A percentile compares a stretch with the other conserved stretches of the same genome.
These are phyloP conservation scores for Aspergillus candidus DNA, from an alignment of 2,329 filamentous ascomycete species.

Conservation along the genomic window DNA sequence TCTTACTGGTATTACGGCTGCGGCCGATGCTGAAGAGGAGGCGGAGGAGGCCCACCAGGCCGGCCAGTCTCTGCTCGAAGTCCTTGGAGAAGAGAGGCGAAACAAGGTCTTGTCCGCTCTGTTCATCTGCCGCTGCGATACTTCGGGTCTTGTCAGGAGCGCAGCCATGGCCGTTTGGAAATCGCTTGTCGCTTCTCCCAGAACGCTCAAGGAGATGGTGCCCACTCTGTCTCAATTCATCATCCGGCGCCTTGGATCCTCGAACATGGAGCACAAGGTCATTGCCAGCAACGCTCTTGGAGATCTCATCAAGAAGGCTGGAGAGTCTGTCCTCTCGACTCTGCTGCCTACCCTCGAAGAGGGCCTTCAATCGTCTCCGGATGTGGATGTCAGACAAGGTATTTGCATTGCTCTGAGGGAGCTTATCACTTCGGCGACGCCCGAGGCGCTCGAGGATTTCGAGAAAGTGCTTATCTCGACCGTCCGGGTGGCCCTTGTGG, in stretches of 20 bases:
- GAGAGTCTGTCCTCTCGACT: slow-evolving; percentile 83
- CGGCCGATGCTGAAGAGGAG: slow-evolving; percentile 72
- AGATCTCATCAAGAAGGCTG: slow-evolving; percentile 93
- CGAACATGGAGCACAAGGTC: slow-evolving; percentile 97
- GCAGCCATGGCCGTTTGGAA: slow-evolving; percentile 96
- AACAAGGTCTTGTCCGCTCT: slow-evolving; percentile 96
- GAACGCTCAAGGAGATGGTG: slow-evolving; percentile 88
- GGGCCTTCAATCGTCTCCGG: slow-evolving; percentile 78
- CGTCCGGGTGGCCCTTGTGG: slow-evolving; percentile 84
- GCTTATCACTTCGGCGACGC: slow-evolving; percentile 80
- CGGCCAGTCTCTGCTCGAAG: slow-evolving; percentile 85
- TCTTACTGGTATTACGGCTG: slow-evolving; percentile 84
- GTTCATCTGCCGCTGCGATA: slow-evolving; percentile 97
- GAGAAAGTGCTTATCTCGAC: slow-evolving; percentile 94
- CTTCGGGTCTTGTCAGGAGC: slow-evolving; percentile 79
- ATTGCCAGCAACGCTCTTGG: slow-evolving; percentile 96
- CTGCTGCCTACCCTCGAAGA: slow-evolving; percentile 88
- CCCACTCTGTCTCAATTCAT: slow-evolving; percentile 92
- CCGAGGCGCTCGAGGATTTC: slow-evolving; percentile 85
- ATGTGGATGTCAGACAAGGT: slow-evolving; percentile 90
- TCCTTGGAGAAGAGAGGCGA: slow-evolving; percentile 89
- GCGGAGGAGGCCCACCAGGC: slow-evolving; percentile 73
- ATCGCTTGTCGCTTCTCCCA: slow-evolving; percentile 84
- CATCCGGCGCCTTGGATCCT: slow-evolving; percentile 86
- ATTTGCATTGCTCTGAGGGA: slow-evolving; percentile 96